These are phyloP conservation scores for Globisporangium paddicum DNA, from an alignment of 352 stramenopile species.

Conservation along the genomic window DNA sequence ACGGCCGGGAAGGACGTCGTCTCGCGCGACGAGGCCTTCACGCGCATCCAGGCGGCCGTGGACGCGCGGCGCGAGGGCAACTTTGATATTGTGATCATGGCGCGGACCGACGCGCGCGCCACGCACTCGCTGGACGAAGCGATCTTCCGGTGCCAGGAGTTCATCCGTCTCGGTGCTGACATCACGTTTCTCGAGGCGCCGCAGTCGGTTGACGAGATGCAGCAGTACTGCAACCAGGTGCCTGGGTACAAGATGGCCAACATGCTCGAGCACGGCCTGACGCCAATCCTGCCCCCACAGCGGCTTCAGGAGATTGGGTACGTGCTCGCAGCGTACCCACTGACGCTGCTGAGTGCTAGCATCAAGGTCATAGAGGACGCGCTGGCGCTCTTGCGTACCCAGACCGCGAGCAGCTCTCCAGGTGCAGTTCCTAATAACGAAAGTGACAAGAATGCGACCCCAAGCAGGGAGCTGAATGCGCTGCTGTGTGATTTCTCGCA, in stretches of 20 bases:
- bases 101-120: slow-evolving; percentile 89
- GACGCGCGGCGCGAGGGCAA: slow-evolving; percentile 83
- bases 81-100: slow-evolving; percentile 93
- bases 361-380: slow-evolving; percentile 92
- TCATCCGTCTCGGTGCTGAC: slow-evolving; percentile 88
- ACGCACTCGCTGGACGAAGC: slow-evolving; percentile 90
- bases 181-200: slow-evolving; percentile 96
- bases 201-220: slow-evolving; percentile 89
- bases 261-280: slow-evolving; percentile 90
- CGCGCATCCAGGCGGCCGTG: slow-evolving; percentile 83
- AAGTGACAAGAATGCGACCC: slow-evolving; percentile 24
- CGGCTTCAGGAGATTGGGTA: slow-evolving; percentile 91
- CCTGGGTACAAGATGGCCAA: slow-evolving; percentile 84
- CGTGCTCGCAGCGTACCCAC: slow-evolving; percentile 90
- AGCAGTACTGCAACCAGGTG: slow-evolving; percentile 87
- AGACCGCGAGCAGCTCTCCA: slow-evolving; percentile 9
- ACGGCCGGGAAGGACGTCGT: slow-evolving; percentile 90
- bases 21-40: slow-evolving; percentile 78
- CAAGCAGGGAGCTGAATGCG: slow-evolving; percentile 21
- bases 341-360: slow-evolving; percentile 91
- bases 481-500: slow-evolving; percentile 74
- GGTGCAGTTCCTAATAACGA: slow-evolving; percentile 15
- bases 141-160: slow-evolving; percentile 90
- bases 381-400: slow-evolving; percentile 77
- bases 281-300: slow-evolving; percentile 82